Percentiles rank a stretch among this genome's conserved stretches.
Conservation (phyloP, 257 asterid genomes). For the Nicotiana knightiana region DNA sequence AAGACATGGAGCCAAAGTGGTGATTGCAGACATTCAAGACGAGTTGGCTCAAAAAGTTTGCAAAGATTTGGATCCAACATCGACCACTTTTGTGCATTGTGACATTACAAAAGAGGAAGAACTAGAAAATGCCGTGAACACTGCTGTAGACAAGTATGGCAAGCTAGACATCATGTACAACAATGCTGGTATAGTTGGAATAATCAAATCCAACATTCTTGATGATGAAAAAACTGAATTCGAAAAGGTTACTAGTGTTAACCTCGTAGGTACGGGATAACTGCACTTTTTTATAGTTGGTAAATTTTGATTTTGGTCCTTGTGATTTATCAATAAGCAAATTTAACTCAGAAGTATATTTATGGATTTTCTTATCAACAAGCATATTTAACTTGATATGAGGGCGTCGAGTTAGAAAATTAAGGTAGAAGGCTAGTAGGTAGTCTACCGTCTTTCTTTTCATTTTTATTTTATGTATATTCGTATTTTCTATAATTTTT, state of each 20-base stretch:
- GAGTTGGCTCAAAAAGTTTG: conserved; percentile 28
- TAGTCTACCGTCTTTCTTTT: too few species aligned
- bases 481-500: too few species aligned
- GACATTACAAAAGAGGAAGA: conserved; percentile 18
- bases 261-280: conserved; percentile 20
- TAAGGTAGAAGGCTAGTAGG: too few species aligned
- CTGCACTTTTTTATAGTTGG: not conserved
- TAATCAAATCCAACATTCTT: conserved; percentile 8
- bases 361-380: too few species aligned
- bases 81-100: conserved; percentile 13
- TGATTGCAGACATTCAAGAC: conserved; percentile 37
- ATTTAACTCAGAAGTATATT: not conserved
- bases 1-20: conserved; percentile 44
- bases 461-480: too few species aligned
- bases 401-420: too few species aligned
- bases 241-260: conserved; percentile 19
- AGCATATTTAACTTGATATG: too few species aligned
- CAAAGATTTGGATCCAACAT: conserved; percentile 6
- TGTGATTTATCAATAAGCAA: not conserved
- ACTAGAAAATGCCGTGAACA: conserved; percentile 5
- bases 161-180: conserved; percentile 33
- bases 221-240: conserved; percentile 12
- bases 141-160: conserved; percentile 13
- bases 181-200: conserved; percentile 24
- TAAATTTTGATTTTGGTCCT: not conserved